Percentiles rank a stretch among this genome's conserved stretches.
Conservation (phyloP, 208 protist genomes). For the Endotrypanum monterogeii region DNA sequence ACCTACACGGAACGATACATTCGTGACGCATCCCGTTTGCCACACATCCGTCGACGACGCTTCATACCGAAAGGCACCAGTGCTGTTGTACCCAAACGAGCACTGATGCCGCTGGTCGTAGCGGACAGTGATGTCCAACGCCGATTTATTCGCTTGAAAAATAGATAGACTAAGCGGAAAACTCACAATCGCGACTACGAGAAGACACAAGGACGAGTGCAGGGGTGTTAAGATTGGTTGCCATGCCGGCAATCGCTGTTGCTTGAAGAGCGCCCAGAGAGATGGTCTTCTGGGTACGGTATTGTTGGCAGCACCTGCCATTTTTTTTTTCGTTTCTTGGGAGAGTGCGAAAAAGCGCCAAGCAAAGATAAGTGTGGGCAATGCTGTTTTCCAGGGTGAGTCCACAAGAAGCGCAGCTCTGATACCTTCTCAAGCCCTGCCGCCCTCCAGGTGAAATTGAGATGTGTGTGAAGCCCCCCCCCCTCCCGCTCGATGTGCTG, state of each 20-base stretch:
- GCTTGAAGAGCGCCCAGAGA: slow-evolving; percentile 66
- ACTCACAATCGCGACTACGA: slow-evolving; percentile 92
- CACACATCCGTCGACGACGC: slow-evolving; percentile 11
- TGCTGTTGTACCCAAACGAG: slow-evolving; percentile 35
- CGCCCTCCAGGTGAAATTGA: background rate
- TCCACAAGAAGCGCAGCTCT: background rate
- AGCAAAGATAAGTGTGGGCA: too few relatives aligned
- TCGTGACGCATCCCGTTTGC: slow-evolving; percentile 60
- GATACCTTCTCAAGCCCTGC: background rate
- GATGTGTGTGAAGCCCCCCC: background rate
- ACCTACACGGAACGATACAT: slow-evolving; percentile 58
- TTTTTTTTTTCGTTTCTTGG: background rate
- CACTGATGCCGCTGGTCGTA: slow-evolving; percentile 76
- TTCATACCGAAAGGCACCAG: slow-evolving; percentile 47
- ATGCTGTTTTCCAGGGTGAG: background rate
- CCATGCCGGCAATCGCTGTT: slow-evolving; percentile 97
- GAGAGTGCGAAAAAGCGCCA: too few relatives aligned
- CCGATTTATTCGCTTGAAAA: slow-evolving; percentile 60
- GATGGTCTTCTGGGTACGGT: slow-evolving; percentile 13
- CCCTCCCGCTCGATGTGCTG: too few relatives aligned
- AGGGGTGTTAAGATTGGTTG: slow-evolving; percentile 95
- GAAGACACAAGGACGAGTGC: slow-evolving; percentile 90
- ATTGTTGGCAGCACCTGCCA: background rate
- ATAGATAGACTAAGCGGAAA: slow-evolving; percentile 92
- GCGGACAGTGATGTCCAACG: slow-evolving; percentile 65